Evolutionary conservation across 225 moss, liverwort and hornwort genomes (phyloP), one percentile per base, ranked within the genome.

Genomic region (Ulota crispa): DNA sequence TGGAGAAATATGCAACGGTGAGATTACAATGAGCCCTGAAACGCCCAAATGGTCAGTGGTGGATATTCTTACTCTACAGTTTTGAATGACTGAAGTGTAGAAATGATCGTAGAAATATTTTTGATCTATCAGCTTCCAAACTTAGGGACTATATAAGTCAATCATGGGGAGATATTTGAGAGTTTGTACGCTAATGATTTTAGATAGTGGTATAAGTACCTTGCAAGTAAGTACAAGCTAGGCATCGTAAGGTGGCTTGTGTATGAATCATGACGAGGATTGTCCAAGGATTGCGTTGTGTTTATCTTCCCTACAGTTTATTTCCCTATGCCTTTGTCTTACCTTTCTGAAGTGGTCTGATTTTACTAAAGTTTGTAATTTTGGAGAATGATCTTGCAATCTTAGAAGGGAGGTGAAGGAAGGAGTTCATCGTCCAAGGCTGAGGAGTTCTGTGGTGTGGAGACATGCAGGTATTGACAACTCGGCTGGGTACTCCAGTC

Each of bases 401-500:
- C n/a, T 43, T 14, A 30, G 23, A 42, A 69, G 26, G 18, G 37
- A 27, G 54, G 36, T 16, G 68, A 75, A n/a, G 32, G 64, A 63
- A 11, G 21, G 21, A 28, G 50, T 76, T 69, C 73, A 72, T 41
- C 69, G 12, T 59, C 42, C 9, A 26, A 43, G 57, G 30, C 43
- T 70, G 28, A 79, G 26, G 56, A 63, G 36, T 57, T 70, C 39
- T 70, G 27, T 69, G 71, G 28, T 76, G 37, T 75, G 68, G 83
- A 47, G 57, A 64, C 41, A 16, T 32, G 59, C 81, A 87, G 87
- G 87, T 87, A 21, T 86, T 97, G 92, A 97, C 97, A 68, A 90
- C 93, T 88, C 93, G 95, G 74, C 86, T 92, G 75, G 97, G 97
- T 65, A 87, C 97, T 73, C 97, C 97, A 78, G 86, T 97, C 77